Conservation (phyloP, 2,329 filamentous ascomycete genomes). For the Cladophialophora bantiana region DNA sequence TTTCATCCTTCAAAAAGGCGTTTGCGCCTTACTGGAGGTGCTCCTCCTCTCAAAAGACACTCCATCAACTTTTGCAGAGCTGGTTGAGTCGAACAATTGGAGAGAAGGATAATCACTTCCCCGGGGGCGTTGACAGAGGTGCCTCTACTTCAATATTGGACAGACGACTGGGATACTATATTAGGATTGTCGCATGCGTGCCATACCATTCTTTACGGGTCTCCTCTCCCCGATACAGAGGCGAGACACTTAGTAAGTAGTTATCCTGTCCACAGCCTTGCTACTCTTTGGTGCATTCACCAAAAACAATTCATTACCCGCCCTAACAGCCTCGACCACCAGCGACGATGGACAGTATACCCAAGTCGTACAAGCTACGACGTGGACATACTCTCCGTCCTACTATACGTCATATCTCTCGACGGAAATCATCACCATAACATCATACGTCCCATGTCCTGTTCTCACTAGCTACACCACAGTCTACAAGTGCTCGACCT, state of each 20-base stretch:
- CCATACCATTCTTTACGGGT: conserved; percentile 4
- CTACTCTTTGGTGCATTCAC: not conserved
- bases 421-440: conserved; percentile 17
- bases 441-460: conserved; percentile 14
- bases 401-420: conserved; percentile 12
- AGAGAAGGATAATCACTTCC: not conserved
- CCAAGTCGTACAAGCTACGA: conserved; percentile 14
- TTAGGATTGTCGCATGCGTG: conserved; percentile 4
- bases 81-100: not conserved
- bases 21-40: not conserved
- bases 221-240: conserved; percentile 5
- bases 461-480: conserved; percentile 19
- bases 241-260: conserved; percentile 3
- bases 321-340: not conserved
- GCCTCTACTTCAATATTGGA: not conserved
- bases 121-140: not conserved
- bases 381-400: conserved; percentile 13
- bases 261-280: not conserved
- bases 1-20: not conserved
- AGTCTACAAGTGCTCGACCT: conserved; percentile 16
- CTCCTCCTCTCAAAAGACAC: not conserved
- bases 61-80: not conserved
- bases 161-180: not conserved
- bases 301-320: not conserved
- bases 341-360: conserved; percentile 14